Percentiles rank a stretch among this genome's conserved stretches.
Evolutionary conservation across 331 rosid species (phyloP).

Genomic region (Pyrus hybrid): DNA sequence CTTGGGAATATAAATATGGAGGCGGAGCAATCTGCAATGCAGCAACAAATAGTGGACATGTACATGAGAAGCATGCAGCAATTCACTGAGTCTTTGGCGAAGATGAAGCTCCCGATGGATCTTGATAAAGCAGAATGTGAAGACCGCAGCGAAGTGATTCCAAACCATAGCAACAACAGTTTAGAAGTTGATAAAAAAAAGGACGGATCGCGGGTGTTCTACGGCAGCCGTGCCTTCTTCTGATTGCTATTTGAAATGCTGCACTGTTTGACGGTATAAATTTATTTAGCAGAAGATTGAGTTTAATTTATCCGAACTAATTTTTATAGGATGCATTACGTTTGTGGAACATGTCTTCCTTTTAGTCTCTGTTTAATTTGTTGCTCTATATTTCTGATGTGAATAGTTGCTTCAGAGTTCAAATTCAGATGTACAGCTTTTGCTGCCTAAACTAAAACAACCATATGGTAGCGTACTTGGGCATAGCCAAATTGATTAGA

Average conservation of each 20-base stretch:
- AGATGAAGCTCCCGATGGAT: conserved; percentile 89
- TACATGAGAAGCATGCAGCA: conserved; percentile 90
- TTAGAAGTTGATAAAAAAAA: conserved; percentile 49
- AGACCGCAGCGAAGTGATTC: conserved; percentile 41
- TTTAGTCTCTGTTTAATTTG: background rate
- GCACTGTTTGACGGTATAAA: background rate
- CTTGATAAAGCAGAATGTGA: conserved; percentile 43
- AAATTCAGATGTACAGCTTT: background rate
- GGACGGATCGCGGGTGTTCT: conserved; percentile 77
- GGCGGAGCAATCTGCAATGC: conserved; percentile 81
- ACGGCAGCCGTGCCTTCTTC: conserved; percentile 85
- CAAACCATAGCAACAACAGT: conserved; percentile 22
- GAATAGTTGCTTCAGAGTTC: background rate
- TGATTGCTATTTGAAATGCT: conserved; percentile 27
- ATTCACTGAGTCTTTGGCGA: conserved; percentile 73
- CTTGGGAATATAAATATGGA: conserved; percentile 59
- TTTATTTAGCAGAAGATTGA: background rate
- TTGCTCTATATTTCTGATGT: background rate
- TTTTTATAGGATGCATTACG: background rate
- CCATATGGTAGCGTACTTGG: too few relatives aligned
- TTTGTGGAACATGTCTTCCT: background rate
- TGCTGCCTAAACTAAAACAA: background rate
- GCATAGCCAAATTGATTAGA: too few relatives aligned
- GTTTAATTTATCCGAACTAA: background rate
- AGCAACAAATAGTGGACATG: conserved; percentile 84